A percentile compares a stretch with the other conserved stretches of the same genome.
phyloP scores from a whole-genome alignment of 2,329 filamentous ascomycete species.

The Aspergillus sp. region DNA sequence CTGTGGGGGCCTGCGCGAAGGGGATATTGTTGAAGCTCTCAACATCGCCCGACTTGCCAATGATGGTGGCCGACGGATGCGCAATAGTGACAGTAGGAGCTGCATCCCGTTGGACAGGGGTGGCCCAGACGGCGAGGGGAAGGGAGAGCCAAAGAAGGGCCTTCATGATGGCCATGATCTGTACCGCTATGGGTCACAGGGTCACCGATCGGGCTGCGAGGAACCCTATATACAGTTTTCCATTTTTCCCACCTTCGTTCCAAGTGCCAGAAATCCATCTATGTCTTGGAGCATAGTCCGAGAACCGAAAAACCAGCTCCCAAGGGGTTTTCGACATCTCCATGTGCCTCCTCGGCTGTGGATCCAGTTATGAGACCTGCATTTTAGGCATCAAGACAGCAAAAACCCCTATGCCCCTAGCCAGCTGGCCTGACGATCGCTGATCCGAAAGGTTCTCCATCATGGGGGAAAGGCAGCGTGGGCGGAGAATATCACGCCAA shows the following conservation, averaged over 20 bases:
- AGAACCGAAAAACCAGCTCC: neutral
- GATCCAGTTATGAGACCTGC: too few species aligned
- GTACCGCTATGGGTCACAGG: neutral
- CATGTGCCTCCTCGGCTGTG: constrained; percentile 9
- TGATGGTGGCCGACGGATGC: constrained; percentile 55
- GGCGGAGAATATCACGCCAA: neutral
- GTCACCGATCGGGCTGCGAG: neutral
- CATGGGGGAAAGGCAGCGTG: neutral
- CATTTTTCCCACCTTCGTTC: neutral
- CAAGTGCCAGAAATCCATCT: neutral
- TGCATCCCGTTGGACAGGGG: constrained; percentile 41
- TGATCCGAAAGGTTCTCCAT: neutral
- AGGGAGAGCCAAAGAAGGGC: constrained; percentile 13
- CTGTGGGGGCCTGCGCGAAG: constrained; percentile 70
- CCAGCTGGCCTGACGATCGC: neutral
- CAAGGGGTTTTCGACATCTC: neutral
- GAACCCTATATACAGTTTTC: neutral
- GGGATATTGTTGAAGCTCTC: constrained; percentile 76
- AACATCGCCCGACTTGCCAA: constrained; percentile 45
- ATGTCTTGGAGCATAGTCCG: neutral
- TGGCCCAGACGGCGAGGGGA: constrained; percentile 15
- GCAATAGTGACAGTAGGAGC: constrained; percentile 57
- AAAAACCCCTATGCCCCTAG: neutral
- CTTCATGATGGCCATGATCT: constrained; percentile 8
- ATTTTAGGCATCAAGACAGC: neutral